Conservation (phyloP, 345 rosid species). For the Citrus glauca region DNA sequence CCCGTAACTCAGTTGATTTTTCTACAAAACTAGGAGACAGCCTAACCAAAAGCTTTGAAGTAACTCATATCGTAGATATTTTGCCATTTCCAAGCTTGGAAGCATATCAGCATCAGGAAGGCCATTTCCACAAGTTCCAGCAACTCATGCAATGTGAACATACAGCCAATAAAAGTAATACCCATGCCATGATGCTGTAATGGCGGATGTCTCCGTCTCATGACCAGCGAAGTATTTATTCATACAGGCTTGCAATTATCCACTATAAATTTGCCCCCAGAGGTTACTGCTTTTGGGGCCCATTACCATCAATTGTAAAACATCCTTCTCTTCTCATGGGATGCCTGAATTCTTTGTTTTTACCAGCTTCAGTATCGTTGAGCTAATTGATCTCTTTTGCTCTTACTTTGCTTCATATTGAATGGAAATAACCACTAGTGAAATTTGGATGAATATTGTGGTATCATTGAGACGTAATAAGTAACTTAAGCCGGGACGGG, state of each 20-base stretch:
- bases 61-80: background rate
- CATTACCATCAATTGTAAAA: slow-evolving; percentile 37
- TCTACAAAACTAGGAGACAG: background rate
- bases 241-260: slow-evolving; percentile 52
- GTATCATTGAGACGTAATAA: background rate
- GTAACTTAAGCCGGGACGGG: slow-evolving; percentile 24
- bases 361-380: slow-evolving; percentile 25
- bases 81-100: slow-evolving; percentile 26
- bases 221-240: slow-evolving; percentile 49
- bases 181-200: slow-evolving; percentile 44
- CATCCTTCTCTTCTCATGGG: slow-evolving; percentile 26
- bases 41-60: background rate
- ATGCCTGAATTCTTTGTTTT: slow-evolving; percentile 14
- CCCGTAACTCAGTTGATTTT: background rate
- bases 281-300: slow-evolving; percentile 19
- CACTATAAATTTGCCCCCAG: slow-evolving; percentile 28
- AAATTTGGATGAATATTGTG: background rate
- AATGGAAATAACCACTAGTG: background rate
- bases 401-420: slow-evolving; percentile 4
- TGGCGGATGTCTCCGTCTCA: slow-evolving; percentile 44
- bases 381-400: slow-evolving; percentile 29
- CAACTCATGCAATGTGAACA: slow-evolving; percentile 49
- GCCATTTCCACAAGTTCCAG: slow-evolving; percentile 5
- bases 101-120: slow-evolving; percentile 21
- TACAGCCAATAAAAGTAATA: slow-evolving; percentile 30